Evolutionary conservation across 2,329 filamentous ascomycete genomes (phyloP).

Genomic region (Cytospora leucostoma): DNA sequence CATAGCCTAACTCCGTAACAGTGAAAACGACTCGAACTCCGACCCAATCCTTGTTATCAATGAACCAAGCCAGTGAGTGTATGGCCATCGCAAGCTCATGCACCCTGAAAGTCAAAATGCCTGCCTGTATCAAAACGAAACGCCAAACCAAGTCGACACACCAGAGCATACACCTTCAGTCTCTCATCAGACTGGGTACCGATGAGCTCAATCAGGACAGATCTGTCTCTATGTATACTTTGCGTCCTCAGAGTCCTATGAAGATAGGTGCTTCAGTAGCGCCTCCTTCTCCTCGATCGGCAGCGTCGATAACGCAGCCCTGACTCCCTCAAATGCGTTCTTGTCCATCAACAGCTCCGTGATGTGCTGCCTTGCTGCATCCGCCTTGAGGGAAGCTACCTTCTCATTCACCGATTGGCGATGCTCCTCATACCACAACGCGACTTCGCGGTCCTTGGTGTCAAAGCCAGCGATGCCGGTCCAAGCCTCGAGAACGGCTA

Average conservation of each 20-base stretch:
- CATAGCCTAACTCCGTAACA: not conserved
- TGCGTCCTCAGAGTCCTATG: not conserved
- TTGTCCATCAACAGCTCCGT: constrained; percentile 55
- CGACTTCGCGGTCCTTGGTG: constrained; percentile 77
- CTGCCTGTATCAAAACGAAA: not conserved
- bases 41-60: not conserved
- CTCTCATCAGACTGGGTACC: not conserved
- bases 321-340: constrained; percentile 66
- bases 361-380: constrained; percentile 44
- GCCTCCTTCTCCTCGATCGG: constrained; percentile 70
- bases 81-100: not conserved
- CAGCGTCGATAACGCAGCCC: constrained; percentile 67
- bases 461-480: constrained; percentile 76
- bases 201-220: not conserved
- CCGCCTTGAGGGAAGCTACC: constrained; percentile 79
- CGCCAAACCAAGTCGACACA: not conserved
- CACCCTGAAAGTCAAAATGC: not conserved
- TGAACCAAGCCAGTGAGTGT: not conserved
- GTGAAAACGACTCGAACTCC: not conserved
- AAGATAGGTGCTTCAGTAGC: constrained; percentile 45
- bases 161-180: not conserved
- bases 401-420: constrained; percentile 79
- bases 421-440: constrained; percentile 96
- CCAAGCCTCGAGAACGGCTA: constrained; percentile 81
- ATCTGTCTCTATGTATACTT: not conserved